Evolutionary conservation across 2,329 filamentous ascomycete species (phyloP), one percentile per base, ranked within the genome.

Genomic region (Hypoxylon sp.): DNA sequence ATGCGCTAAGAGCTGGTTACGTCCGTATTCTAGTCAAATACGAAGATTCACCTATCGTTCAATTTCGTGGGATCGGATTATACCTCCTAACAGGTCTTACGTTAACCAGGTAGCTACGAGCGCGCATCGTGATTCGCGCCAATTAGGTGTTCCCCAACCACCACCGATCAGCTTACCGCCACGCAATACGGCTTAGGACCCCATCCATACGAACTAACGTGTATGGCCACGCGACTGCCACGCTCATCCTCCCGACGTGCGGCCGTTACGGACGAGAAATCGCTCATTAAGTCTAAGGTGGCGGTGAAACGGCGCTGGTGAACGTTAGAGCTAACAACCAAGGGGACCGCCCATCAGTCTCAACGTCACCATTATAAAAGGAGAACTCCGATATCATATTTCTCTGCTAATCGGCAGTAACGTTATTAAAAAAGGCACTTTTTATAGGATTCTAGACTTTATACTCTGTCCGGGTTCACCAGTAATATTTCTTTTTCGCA

Each of bases 91-190:
- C 32, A 15, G 42, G 17, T 37, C 59, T 55, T 31, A 44, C 19
- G 44, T 59, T 56, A 27, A 27, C 24, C 24, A 27, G 24, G 24
- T 27, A 17, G 39, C 19, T 42, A 19, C n/a, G 17, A 27, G 42
- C 59, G 35, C 50, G 13, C 44, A 17, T 42, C 50, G 55, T 54
- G 37, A 53, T 57, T 66, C 53, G 24, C 42, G 31, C 62, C 66
- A 68, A 66, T 68, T 17, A 39, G 48, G 46, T 60, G 53, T 21
- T 39, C 19, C 13, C 19, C n/a, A 42, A 31, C 13, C 15, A 21
- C 17, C 24, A 48, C 19, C 48, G 39, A 55, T 66, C 27, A 59
- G 58, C 62, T 68, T 59, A 68, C 44, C 35, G 62, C 55, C 52
- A 62, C 50, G 52, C 62, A 58, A 62, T 50, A 59, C 57, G 52